Evolutionary conservation across 2,329 filamentous ascomycete species (phyloP), one percentile per base, ranked within the genome.

Genomic region (Akanthomyces lecanii): DNA sequence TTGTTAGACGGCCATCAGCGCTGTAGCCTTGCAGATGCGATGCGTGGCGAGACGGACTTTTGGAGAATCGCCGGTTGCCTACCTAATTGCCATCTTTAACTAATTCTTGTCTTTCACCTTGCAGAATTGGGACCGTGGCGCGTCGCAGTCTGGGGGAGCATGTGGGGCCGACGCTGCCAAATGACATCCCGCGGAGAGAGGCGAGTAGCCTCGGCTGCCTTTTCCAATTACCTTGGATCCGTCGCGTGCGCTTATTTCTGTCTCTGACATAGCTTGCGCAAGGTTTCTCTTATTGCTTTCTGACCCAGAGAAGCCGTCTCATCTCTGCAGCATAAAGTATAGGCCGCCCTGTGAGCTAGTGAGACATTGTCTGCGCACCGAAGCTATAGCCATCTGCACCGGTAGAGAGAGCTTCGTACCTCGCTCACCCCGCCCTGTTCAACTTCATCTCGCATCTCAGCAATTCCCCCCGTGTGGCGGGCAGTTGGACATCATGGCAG

Each of bases 401-500:
- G 16, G 18, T 23, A 45, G 16, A 30, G 23, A 45, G 38, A 44
- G 38, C 28, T 36, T 47, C 42, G n/a, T 16, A 18, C 14, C 25
- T 21, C 30, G 28, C 18, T 16, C 53, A 45, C 38, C 53, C 53
- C 53, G 23, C 53, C 53, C n/a, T 18, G 28, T 25, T 33, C 36
- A 16, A 5, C 60, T 18, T 55, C n/a, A 11, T 23, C 28, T n/a
- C n/a, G 23, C 58, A 50, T 11, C 8, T 48, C 16, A n/a, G 23
- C 45, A 14, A 16, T 47, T 23, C 5, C 7, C 16, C 16, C 16
- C 23, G 21, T 2, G 8, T 16, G 16, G n/a, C 36, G 33, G 23
- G 6, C 40, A 33, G n/a, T 54, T 54, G 21, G 21, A 62, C 65
- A 71, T 63, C 60, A 89, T 97, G 94, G 94, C 95, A 60, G 94